Evolutionary conservation across 768 basidiomycete species (phyloP).

Genomic region (Austroboletus festivus): DNA sequence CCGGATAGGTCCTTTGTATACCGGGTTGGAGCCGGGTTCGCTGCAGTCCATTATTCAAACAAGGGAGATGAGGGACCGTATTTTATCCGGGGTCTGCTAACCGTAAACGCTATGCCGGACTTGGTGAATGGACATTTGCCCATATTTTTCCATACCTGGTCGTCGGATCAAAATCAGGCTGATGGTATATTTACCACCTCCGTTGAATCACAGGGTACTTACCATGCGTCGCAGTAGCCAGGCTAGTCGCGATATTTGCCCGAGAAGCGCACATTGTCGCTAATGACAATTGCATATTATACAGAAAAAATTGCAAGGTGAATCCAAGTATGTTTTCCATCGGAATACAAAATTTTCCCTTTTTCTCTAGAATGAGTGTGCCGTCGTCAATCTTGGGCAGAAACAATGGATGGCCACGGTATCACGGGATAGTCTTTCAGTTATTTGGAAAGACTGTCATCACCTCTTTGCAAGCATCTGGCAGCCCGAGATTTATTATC

Average conservation of each 20-base stretch:
- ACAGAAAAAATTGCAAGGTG: constrained; percentile 31
- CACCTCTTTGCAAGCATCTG: constrained; percentile 37
- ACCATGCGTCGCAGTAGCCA: constrained; percentile 40
- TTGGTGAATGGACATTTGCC: constrained; percentile 19
- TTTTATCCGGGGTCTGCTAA: constrained; percentile 21
- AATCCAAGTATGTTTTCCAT: constrained; percentile 29
- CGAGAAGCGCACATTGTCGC: constrained; percentile 35
- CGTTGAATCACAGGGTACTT: neutral
- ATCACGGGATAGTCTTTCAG: constrained; percentile 15
- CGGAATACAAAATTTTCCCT: neutral
- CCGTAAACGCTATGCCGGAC: constrained; percentile 24
- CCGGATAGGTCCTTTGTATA: constrained; percentile 5
- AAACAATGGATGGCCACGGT: constrained; percentile 37
- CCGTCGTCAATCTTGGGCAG: constrained; percentile 34
- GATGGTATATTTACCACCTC: constrained; percentile 24
- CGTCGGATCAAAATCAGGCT: constrained; percentile 36
- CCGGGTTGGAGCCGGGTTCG: constrained; percentile 19
- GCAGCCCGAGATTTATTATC: constrained; percentile 42
- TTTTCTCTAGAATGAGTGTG: constrained; percentile 25
- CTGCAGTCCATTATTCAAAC: constrained; percentile 32
- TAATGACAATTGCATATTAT: constrained; percentile 30
- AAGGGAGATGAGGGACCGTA: constrained; percentile 27
- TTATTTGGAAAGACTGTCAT: constrained; percentile 34
- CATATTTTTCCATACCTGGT: constrained; percentile 21
- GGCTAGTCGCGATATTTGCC: constrained; percentile 40